phyloP scores from a whole-genome alignment of 164 flowering plant genomes.

The Pachysandra terminalis region DNA sequence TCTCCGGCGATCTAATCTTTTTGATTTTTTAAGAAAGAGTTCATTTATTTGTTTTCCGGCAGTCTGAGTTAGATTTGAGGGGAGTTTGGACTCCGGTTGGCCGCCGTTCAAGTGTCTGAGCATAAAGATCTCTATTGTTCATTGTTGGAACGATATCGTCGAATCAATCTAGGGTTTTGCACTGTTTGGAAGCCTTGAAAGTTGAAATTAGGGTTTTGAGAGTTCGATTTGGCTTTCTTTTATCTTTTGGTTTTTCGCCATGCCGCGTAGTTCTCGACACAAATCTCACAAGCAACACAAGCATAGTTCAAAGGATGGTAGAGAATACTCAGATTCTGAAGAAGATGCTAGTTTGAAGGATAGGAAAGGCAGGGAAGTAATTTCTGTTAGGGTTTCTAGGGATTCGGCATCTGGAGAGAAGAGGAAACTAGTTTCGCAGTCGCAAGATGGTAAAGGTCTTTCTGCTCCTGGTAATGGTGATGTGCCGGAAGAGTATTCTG shows the following conservation, averaged over 20 bases:
- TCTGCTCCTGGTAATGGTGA: constrained; percentile 27
- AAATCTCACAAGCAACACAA: constrained; percentile 59
- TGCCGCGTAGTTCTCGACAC: constrained; percentile 68
- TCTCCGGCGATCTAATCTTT: constrained; percentile 5
- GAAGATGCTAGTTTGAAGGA: constrained; percentile 28
- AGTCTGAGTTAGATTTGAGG: not conserved
- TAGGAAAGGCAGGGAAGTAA: constrained; percentile 19
- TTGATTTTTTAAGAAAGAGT: not conserved
- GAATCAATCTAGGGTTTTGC: constrained; percentile 5
- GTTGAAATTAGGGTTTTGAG: constrained; percentile 21
- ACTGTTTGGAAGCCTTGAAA: not conserved
- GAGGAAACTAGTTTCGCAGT: constrained; percentile 30
- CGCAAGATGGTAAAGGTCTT: constrained; percentile 24
- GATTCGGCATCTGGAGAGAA: constrained; percentile 37
- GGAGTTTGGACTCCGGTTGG: not conserved
- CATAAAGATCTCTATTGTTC: not conserved
- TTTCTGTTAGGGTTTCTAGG: constrained; percentile 25
- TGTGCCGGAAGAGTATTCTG: constrained; percentile 23
- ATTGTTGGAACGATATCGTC: constrained; percentile 1
- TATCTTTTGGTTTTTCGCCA: constrained; percentile 15
- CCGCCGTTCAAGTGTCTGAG: not conserved
- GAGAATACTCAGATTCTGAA: constrained; percentile 35
- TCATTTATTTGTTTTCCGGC: not conserved
- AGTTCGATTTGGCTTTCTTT: constrained; percentile 8
- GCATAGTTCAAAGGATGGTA: constrained; percentile 39